Evolutionary conservation across 805 yeast genomes (phyloP).

Genomic region (Ascoidea tarda): DNA sequence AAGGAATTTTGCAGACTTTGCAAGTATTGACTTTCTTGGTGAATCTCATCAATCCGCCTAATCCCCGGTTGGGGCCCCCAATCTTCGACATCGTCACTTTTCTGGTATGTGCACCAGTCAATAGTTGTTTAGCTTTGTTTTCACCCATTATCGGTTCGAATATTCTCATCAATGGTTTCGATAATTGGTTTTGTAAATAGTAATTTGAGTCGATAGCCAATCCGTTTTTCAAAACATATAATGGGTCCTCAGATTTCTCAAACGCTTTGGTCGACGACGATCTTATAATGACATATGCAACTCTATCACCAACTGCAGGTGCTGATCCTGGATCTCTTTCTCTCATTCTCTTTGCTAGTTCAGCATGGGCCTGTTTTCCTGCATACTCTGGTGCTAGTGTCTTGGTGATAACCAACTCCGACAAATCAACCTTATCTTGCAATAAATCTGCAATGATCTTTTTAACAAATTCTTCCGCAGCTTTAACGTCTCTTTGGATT

Average conservation of each 20-base stretch:
- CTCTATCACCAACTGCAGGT: constrained; percentile 94
- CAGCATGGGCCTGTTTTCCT: constrained; percentile 95
- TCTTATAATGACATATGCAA: constrained; percentile 85
- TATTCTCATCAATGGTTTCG: constrained; percentile 86
- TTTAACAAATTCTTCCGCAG: constrained; percentile 77
- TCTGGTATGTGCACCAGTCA: constrained; percentile 76
- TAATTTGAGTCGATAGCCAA: constrained; percentile 90
- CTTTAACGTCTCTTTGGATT: constrained; percentile 75
- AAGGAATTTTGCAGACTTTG: constrained; percentile 76
- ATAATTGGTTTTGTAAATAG: constrained; percentile 81
- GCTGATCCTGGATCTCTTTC: constrained; percentile 97
- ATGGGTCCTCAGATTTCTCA: constrained; percentile 94
- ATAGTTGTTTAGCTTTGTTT: constrained; percentile 59
- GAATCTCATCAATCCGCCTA: constrained; percentile 85
- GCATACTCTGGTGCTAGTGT: constrained; percentile 88
- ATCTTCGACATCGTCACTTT: constrained; percentile 43
- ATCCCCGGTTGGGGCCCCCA: constrained; percentile 47
- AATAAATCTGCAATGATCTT: constrained; percentile 78
- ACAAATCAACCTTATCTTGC: constrained; percentile 84
- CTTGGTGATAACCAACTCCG: constrained; percentile 87
- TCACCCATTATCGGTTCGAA: constrained; percentile 94
- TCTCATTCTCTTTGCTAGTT: constrained; percentile 88
- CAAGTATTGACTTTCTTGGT: constrained; percentile 83
- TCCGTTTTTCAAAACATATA: constrained; percentile 82
- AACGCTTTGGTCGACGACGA: constrained; percentile 75